A percentile compares a stretch with the other conserved stretches of the same genome.
These are phyloP conservation scores for Ciborinia camelliae DNA, from an alignment of 2,329 filamentous ascomycete species.

Conservation along the genomic window DNA sequence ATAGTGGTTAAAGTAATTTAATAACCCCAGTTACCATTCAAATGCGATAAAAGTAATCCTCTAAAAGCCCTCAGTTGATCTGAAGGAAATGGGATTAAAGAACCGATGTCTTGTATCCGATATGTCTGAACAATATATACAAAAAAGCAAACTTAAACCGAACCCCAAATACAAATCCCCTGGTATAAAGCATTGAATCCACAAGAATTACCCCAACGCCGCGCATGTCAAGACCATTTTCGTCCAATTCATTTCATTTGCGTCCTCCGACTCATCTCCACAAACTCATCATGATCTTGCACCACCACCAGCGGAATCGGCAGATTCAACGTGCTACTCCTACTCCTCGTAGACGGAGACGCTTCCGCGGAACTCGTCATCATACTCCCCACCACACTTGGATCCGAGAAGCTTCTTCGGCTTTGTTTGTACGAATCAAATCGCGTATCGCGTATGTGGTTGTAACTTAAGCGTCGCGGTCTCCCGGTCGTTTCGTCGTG, in stretches of 20 bases:
- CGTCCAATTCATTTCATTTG: background rate
- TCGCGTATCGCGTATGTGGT: slow-evolving; percentile 26
- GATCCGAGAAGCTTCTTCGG: slow-evolving; percentile 13
- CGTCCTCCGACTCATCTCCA: slow-evolving; percentile 21
- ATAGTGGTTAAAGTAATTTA: background rate
- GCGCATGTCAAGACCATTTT: background rate
- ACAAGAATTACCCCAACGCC: background rate
- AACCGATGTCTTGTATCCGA: background rate
- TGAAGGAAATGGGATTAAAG: background rate
- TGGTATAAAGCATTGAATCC: background rate
- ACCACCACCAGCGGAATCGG: slow-evolving; percentile 25
- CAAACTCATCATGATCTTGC: slow-evolving; percentile 28
- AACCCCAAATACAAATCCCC: background rate
- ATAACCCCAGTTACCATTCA: background rate
- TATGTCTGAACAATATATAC: background rate
- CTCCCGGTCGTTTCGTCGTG: background rate
- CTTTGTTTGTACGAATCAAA: slow-evolving; percentile 26
- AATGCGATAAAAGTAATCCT: background rate
- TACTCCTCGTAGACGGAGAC: background rate
- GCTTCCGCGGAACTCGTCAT: background rate
- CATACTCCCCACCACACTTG: background rate
- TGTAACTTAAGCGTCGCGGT: slow-evolving; percentile 22
- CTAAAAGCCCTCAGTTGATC: background rate
- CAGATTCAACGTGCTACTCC: slow-evolving; percentile 11
- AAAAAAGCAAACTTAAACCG: background rate